Conservation (phyloP, 2,329 filamentous ascomycete species). For the Aspergillus phoenicis region DNA sequence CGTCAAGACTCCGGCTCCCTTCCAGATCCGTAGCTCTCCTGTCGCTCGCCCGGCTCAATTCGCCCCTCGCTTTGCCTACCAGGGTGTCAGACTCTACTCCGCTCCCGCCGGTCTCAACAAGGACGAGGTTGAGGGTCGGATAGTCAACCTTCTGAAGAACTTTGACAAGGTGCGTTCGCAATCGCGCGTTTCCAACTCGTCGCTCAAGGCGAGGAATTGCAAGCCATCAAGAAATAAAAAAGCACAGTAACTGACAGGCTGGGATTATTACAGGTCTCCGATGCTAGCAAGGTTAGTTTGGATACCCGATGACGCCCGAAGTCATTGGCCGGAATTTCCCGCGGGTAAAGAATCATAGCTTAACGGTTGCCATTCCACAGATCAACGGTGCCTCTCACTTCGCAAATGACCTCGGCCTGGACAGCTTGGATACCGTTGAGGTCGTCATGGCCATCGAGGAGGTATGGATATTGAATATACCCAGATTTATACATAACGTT, state of each 20-base stretch:
- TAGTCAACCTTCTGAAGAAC: slow-evolving; percentile 88
- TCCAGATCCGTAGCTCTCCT: slow-evolving; percentile 61
- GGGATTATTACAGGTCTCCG: slow-evolving; percentile 35
- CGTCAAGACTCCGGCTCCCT: slow-evolving; percentile 61
- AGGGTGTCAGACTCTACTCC: slow-evolving; percentile 81
- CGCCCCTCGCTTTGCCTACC: slow-evolving; percentile 64
- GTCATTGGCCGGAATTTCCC: background rate
- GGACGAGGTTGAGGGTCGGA: slow-evolving; percentile 85
- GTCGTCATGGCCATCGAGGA: slow-evolving; percentile 99
- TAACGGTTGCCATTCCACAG: slow-evolving; percentile 52
- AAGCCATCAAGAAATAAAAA: background rate
- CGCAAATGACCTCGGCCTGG: slow-evolving; percentile 92
- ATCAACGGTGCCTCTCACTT: slow-evolving; percentile 86
- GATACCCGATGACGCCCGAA: background rate
- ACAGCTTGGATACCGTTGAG: slow-evolving; percentile 97
- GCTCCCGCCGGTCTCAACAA: slow-evolving; percentile 76
- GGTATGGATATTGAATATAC: slow-evolving; percentile 51
- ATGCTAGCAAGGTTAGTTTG: slow-evolving; percentile 43
- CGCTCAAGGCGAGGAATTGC: background rate
- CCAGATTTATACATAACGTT: slow-evolving; percentile 14
- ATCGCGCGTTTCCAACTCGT: slow-evolving; percentile 5
- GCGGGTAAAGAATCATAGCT: slow-evolving; percentile 21
- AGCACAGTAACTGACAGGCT: slow-evolving; percentile 12
- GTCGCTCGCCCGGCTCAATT: slow-evolving; percentile 64
- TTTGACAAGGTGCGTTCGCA: slow-evolving; percentile 82